These are phyloP conservation scores for Cryphonectria nitschkei DNA, from an alignment of 2,329 filamentous ascomycete species.

Conservation along the genomic window DNA sequence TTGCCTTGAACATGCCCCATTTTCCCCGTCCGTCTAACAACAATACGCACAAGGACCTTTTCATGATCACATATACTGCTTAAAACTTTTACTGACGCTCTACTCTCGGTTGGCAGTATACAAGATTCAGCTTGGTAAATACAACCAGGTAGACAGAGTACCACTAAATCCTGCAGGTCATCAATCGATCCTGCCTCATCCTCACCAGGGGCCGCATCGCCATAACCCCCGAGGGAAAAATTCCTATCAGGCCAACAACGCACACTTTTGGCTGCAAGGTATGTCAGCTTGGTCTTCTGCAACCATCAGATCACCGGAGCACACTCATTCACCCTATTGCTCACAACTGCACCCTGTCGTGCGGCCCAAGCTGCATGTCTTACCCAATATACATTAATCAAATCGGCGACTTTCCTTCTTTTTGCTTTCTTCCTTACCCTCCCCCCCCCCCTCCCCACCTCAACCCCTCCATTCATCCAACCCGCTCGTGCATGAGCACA, in stretches of 20 bases:
- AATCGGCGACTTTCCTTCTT: neutral
- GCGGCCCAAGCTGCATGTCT: conserved; percentile 14
- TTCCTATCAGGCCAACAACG: neutral
- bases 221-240: neutral
- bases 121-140: neutral
- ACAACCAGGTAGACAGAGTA: neutral
- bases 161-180: neutral
- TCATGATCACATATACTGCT: neutral
- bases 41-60: neutral
- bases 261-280: conserved; percentile 14
- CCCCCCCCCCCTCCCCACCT: neutral
- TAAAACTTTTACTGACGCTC: neutral
- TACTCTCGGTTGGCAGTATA: neutral
- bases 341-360: conserved; percentile 12
- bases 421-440: neutral
- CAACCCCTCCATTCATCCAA: neutral
- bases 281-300: conserved; percentile 6
- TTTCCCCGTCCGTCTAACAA: neutral
- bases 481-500: conserved; percentile 9
- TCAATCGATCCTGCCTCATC: neutral
- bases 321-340: neutral
- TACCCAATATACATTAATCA: neutral
- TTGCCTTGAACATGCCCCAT: too few relatives aligned
- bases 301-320: neutral
- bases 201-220: neutral